Base-by-base conservation (phyloP, 2,329 filamentous ascomycete genomes). In the Alternaria viburni region DNA sequence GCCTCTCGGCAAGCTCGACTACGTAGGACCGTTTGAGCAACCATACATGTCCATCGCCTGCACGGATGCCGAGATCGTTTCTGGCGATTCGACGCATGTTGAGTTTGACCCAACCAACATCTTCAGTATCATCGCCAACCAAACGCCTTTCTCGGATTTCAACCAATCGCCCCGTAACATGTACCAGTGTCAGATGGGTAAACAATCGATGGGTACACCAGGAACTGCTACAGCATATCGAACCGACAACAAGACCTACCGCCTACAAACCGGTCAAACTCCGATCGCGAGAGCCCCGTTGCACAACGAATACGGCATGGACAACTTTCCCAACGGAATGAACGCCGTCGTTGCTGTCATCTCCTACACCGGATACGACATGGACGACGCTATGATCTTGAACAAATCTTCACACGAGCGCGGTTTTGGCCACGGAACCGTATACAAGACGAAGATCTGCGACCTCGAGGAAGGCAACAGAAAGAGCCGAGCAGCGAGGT, bases 351-450 rank as follows among this genome's bases (percentile, higher is more conserved):
- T 99, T 62, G 96, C 96, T 62, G 96, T 99, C 79, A 97, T 99
- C 68, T 97, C 95, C 0, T 99, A 99, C 81, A 98, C 95, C 2
- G 96, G 95, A 55, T 99, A 98, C 82, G 96, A 99, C 86, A 99
- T 99, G 96, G 96, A 99, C 86, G 96, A 99, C 83, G 96, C 96
- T 78, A 98, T 98, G 95, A 98, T 99, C 77, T 86, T 99, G 78
- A 98, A 98, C 85, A 98, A 98, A 80, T 97, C 93, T 19, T 90
- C 95, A 3, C 93, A 97, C 80, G 96, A 99, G 81, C 90, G 96
- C 71, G 96, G 96, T 13, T 98, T 99, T 75, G 95, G 93, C 41
- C 90, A 98, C 75, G 96, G 96, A 59, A 96, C 94, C 6, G 93
- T 99, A 73, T 99, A 97, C 86, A 99, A 99, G 84, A 97, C 93